A percentile compares a stretch with the other conserved stretches of the same genome.
These are phyloP conservation scores for Ricinus communis DNA, from an alignment of 345 rosid species.

Conservation along the genomic window DNA sequence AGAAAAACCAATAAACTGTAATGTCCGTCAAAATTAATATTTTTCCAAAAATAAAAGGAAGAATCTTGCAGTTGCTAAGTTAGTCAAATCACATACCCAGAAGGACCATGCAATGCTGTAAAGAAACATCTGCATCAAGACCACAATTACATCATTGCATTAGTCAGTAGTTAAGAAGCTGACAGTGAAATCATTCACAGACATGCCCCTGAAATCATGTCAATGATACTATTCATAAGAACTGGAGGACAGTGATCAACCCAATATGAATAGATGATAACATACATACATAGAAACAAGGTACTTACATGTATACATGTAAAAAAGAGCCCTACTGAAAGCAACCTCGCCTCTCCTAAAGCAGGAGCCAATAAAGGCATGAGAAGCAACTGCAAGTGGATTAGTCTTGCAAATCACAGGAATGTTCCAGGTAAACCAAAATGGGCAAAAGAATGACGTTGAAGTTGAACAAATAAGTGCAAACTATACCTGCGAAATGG, in stretches of 20 bases:
- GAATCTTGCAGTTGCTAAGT: not conserved
- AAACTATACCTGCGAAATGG: slow-evolving; percentile 72
- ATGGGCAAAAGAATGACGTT: not conserved
- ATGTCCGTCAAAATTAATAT: not conserved
- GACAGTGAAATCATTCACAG: too few species aligned
- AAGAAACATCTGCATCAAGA: slow-evolving; percentile 65
- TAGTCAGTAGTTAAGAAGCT: not conserved
- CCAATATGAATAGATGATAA: too few species aligned
- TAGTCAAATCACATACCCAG: slow-evolving; percentile 53
- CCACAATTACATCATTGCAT: slow-evolving; percentile 3
- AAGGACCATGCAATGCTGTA: slow-evolving; percentile 79
- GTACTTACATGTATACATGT: slow-evolving; percentile 61
- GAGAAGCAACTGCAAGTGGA: slow-evolving; percentile 56
- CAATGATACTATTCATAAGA: not conserved
- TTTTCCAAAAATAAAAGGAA: not conserved
- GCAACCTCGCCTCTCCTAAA: slow-evolving; percentile 74
- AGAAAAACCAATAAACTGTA: not conserved
- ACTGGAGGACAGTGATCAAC: not conserved
- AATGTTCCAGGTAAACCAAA: not conserved
- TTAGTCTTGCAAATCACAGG: slow-evolving; percentile 8
- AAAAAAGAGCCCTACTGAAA: slow-evolving; percentile 75
- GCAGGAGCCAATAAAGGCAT: slow-evolving; percentile 76
- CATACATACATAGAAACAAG: not conserved
- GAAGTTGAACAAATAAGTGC: not conserved
- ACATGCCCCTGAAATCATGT: not conserved